Evolutionary conservation across 441 rosid species (phyloP).

Genomic region (Aquilaria agallochum): DNA sequence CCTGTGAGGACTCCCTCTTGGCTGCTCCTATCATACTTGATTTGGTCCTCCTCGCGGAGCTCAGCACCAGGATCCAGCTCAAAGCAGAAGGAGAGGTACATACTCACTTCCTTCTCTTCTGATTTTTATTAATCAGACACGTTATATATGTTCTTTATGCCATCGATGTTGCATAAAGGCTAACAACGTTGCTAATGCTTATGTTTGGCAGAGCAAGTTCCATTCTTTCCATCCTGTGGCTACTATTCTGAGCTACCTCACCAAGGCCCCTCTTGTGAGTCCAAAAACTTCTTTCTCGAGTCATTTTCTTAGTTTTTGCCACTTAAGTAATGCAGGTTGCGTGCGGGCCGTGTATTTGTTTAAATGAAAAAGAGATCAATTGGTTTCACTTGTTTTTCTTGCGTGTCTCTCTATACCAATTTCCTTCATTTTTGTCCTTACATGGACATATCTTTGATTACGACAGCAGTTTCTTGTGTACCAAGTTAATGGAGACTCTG

Average conservation of each 20-base stretch:
- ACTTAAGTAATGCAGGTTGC: too few species aligned
- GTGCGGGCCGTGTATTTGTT: too few species aligned
- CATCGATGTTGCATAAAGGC: neutral
- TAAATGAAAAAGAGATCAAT: too few species aligned
- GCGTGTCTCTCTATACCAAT: too few species aligned
- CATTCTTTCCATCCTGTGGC: conserved; percentile 98
- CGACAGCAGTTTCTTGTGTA: too few species aligned
- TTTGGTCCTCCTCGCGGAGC: conserved; percentile 92
- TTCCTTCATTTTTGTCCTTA: too few species aligned
- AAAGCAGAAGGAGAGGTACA: conserved; percentile 86
- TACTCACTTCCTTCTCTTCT: neutral
- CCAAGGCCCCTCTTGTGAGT: conserved; percentile 95
- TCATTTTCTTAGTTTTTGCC: neutral
- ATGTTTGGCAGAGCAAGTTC: conserved; percentile 62
- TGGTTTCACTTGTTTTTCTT: too few species aligned
- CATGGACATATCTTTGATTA: too few species aligned
- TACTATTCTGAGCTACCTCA: conserved; percentile 93
- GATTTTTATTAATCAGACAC: neutral
- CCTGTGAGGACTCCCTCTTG: conserved; percentile 93
- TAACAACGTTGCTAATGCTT: neutral
- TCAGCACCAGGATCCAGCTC: conserved; percentile 87
- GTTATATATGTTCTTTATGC: too few species aligned
- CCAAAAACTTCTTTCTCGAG: neutral
- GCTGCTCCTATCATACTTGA: conserved; percentile 97
- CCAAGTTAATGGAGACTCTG: too few species aligned